These are phyloP conservation scores for Phaeolepiota aurea DNA, from an alignment of 768 basidiomycete genomes.

Conservation along the genomic window DNA sequence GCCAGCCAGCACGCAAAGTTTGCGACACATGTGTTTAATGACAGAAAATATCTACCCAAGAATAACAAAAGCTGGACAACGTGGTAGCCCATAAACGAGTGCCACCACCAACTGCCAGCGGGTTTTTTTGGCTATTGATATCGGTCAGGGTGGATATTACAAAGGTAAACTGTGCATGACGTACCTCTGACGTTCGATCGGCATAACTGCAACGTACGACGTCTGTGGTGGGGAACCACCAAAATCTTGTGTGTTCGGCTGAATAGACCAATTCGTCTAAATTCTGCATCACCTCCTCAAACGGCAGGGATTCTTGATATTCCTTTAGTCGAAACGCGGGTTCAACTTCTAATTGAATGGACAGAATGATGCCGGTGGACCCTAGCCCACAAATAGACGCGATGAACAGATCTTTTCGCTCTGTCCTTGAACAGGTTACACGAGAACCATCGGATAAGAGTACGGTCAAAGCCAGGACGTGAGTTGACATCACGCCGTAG, in stretches of 20 bases:
- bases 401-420: slow-evolving; percentile 70
- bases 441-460: slow-evolving; percentile 70
- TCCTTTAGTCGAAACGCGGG: slow-evolving; percentile 78
- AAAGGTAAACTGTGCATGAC: slow-evolving; percentile 5
- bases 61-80: slow-evolving; percentile 80
- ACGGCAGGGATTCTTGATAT: slow-evolving; percentile 48
- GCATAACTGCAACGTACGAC: slow-evolving; percentile 63
- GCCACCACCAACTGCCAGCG: slow-evolving; percentile 57
- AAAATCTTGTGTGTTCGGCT: slow-evolving; percentile 87
- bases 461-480: slow-evolving; percentile 68
- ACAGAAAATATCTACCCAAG: slow-evolving; percentile 55
- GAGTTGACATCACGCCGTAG: slow-evolving; percentile 75
- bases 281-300: slow-evolving; percentile 51
- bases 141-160: slow-evolving; percentile 5
- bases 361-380: slow-evolving; percentile 79
- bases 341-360: slow-evolving; percentile 72
- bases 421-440: slow-evolving; percentile 55
- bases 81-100: slow-evolving; percentile 70
- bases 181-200: slow-evolving; percentile 72
- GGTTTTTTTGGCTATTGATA: slow-evolving; percentile 41
- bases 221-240: slow-evolving; percentile 89
- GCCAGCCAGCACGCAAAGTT: slow-evolving; percentile 64
- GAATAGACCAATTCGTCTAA: slow-evolving; percentile 48
- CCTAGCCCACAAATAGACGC: slow-evolving; percentile 91
- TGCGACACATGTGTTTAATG: slow-evolving; percentile 56